Percentiles rank a stretch among this genome's conserved stretches.
phyloP scores from a whole-genome alignment of 2,329 filamentous ascomycete genomes.

The Fusarium incarnatum region DNA sequence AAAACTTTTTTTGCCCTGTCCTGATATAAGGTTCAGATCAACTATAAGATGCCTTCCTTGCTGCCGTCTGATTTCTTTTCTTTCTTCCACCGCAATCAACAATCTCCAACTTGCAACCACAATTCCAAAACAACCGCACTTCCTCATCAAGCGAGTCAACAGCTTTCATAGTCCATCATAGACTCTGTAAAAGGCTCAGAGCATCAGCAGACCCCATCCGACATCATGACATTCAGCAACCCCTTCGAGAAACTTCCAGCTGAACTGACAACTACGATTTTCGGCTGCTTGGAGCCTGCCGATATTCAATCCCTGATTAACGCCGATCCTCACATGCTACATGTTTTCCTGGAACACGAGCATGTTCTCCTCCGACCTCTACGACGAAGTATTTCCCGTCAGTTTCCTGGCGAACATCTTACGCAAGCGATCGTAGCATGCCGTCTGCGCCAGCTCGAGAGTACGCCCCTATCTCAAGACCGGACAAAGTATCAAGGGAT shows the following conservation, averaged over 20 bases:
- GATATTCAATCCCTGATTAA: background rate
- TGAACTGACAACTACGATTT: background rate
- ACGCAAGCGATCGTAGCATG: background rate
- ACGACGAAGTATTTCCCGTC: background rate
- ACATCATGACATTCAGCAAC: background rate
- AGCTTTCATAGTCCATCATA: fast-evolving
- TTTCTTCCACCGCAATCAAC: no score
- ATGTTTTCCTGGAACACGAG: background rate
- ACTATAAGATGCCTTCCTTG: no score
- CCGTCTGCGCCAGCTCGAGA: background rate
- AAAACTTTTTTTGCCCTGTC: no score
- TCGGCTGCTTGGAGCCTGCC: background rate
- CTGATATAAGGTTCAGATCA: no score
- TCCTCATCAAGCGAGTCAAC: no score
- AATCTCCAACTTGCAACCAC: no score
- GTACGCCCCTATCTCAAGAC: fast-evolving
- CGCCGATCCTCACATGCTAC: background rate
- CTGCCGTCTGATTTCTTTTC: no score
- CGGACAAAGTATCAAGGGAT: background rate
- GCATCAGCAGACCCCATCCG: background rate
- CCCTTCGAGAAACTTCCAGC: background rate
- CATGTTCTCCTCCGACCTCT: background rate
- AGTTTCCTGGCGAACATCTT: background rate
- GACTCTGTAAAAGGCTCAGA: no score
- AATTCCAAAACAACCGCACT: no score